These are phyloP conservation scores for Penicillium odoratum DNA, from an alignment of 495 filamentous ascomycete genomes.

Conservation along the genomic window DNA sequence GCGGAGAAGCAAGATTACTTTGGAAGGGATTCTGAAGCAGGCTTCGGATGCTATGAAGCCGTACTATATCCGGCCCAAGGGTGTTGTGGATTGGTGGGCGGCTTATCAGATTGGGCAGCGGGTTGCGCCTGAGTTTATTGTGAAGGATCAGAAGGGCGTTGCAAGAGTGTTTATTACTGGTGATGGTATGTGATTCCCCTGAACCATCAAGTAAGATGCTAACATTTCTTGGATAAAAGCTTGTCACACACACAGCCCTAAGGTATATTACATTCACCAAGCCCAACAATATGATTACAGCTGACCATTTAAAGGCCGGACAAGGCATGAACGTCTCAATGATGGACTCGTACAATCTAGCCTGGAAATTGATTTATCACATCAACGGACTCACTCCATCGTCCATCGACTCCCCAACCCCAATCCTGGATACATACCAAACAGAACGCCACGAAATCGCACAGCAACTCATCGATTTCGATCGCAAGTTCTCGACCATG, in stretches of 20 bases:
- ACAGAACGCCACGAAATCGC: conserved; percentile 67
- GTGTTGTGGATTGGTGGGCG: conserved; percentile 62
- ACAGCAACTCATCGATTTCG: conserved; percentile 72
- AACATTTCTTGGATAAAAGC: conserved; percentile 17
- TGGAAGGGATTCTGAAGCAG: conserved; percentile 42
- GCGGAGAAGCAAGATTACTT: conserved; percentile 39
- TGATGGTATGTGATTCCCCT: conserved; percentile 45
- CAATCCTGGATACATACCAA: conserved; percentile 69
- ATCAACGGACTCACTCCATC: conserved; percentile 58
- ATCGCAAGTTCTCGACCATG: conserved; percentile 56
- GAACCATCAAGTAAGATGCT: background rate
- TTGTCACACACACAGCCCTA: conserved; percentile 66
- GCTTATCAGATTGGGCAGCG: conserved; percentile 71
- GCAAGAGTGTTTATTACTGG: conserved; percentile 64
- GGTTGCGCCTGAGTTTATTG: conserved; percentile 64
- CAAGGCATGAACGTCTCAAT: conserved; percentile 92
- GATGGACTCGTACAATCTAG: conserved; percentile 79
- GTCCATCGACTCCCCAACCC: conserved; percentile 41
- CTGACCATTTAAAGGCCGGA: conserved; percentile 56
- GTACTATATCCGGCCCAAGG: conserved; percentile 45
- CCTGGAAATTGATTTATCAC: conserved; percentile 78
- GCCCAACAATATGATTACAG: background rate
- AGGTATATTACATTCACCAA: conserved; percentile 39
- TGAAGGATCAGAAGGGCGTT: conserved; percentile 48
- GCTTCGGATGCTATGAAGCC: conserved; percentile 46